phyloP scores from a whole-genome alignment of 768 basidiomycete genomes.

The Cystofilobasidium macerans region DNA sequence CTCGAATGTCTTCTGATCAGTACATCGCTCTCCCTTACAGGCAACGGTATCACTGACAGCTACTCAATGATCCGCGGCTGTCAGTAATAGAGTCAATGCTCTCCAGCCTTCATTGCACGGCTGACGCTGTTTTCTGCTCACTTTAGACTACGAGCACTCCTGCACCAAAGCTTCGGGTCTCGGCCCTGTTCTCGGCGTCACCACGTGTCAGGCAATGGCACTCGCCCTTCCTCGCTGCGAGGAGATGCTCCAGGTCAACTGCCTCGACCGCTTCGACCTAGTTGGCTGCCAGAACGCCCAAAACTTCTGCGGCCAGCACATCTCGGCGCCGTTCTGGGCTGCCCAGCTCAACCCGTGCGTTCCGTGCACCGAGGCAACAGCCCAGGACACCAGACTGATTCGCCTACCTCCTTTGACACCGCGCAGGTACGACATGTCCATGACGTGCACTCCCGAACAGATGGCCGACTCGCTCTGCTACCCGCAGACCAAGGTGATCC shows the following conservation, averaged over 20 bases:
- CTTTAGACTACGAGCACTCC: slow-evolving; percentile 15
- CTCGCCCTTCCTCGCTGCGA: slow-evolving; percentile 45
- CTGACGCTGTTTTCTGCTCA: not conserved
- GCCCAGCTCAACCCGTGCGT: slow-evolving; percentile 40
- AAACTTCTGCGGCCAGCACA: slow-evolving; percentile 51
- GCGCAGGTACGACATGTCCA: slow-evolving; percentile 68
- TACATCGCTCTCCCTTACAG: not conserved
- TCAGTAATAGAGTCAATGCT: not conserved
- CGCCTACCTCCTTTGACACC: not conserved
- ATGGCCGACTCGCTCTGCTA: slow-evolving; percentile 50
- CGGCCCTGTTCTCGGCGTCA: slow-evolving; percentile 43
- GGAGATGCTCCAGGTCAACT: slow-evolving; percentile 48
- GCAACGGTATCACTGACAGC: slow-evolving; percentile 7
- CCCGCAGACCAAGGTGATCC: slow-evolving; percentile 46
- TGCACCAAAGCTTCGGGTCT: slow-evolving; percentile 42
- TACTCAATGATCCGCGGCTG: slow-evolving; percentile 6
- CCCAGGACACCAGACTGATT: not conserved
- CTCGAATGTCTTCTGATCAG: not conserved
- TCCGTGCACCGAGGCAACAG: slow-evolving; percentile 29
- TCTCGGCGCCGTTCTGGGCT: slow-evolving; percentile 43
- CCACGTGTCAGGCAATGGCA: slow-evolving; percentile 51
- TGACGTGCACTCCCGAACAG: slow-evolving; percentile 46
- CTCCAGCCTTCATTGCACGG: not conserved
- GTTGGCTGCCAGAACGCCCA: slow-evolving; percentile 59
- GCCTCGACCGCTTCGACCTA: slow-evolving; percentile 56